A percentile compares a stretch with the other conserved stretches of the same genome.
Evolutionary conservation across 1,284 basidiomycete species (phyloP).

Genomic region (Schizophyllum commune): DNA sequence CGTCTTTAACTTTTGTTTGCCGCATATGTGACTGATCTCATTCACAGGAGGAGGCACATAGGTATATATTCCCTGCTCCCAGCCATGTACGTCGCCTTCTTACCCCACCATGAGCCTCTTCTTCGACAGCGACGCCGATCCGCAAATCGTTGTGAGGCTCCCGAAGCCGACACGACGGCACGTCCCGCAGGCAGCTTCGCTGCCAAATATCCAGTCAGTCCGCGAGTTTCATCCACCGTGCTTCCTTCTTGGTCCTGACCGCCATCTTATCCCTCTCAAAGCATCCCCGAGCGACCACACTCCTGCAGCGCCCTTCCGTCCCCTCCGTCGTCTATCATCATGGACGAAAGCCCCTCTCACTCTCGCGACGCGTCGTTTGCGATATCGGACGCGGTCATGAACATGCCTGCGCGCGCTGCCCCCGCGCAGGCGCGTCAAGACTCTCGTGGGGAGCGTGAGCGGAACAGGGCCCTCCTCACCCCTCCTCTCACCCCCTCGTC

Average conservation of each 20-base stretch:
- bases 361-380: neutral
- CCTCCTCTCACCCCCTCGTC: conserved; percentile 53
- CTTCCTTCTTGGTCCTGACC: neutral
- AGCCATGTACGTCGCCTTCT: neutral
- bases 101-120: neutral
- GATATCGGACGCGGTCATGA: neutral
- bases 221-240: neutral
- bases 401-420: neutral
- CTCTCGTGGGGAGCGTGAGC: neutral
- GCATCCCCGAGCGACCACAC: neutral
- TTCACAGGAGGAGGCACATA: neutral
- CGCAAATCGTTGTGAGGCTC: neutral
- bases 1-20: neutral
- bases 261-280: neutral
- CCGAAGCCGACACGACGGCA: neutral
- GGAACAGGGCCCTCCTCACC: conserved; percentile 28
- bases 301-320: neutral
- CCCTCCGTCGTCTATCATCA: neutral
- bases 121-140: neutral
- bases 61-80: neutral
- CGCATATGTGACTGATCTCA: neutral
- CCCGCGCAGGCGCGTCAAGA: neutral
- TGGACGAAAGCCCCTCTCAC: neutral
- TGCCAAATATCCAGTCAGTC: neutral
- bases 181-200: neutral